Evolutionary conservation across 164 flowering plant genomes (phyloP).

Genomic region (Tinospora cordifolia): DNA sequence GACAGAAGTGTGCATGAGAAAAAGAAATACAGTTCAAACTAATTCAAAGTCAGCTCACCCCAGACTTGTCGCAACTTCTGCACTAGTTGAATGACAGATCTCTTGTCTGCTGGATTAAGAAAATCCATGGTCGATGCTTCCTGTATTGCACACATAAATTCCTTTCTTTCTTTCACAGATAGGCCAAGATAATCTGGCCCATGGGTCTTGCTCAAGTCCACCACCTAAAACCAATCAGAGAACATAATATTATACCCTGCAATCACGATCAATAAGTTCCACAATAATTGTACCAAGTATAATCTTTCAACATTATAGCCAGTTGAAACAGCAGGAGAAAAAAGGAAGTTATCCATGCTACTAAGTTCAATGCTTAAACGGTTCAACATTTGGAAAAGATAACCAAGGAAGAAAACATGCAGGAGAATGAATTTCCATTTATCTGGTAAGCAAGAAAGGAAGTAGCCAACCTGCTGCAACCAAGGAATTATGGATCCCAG

Average conservation of each 20-base stretch:
- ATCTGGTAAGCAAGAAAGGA: not conserved
- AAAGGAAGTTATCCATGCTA: no score
- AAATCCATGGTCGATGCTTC: slow-evolving; percentile 48
- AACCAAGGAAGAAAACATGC: not conserved
- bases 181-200: slow-evolving; percentile 44
- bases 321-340: not conserved
- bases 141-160: slow-evolving; percentile 53
- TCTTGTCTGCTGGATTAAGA: slow-evolving; percentile 45
- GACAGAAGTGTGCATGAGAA: no score
- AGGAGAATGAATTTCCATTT: not conserved
- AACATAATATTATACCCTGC: not conserved
- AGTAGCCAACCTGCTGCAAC: slow-evolving; percentile 69
- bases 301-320: not conserved
- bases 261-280: not conserved
- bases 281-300: not conserved
- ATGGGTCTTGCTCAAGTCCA: slow-evolving; percentile 45
- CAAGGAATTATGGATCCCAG: slow-evolving; percentile 63
- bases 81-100: slow-evolving; percentile 44
- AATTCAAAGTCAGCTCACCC: slow-evolving; percentile 41
- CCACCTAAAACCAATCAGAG: slow-evolving; percentile 36
- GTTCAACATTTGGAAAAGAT: not conserved
- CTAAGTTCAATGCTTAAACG: not conserved
- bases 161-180: slow-evolving; percentile 45
- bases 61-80: slow-evolving; percentile 53
- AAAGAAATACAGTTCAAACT: not conserved